These are phyloP conservation scores for Turnera subulata DNA, from an alignment of 345 rosid species.

Conservation along the genomic window DNA sequence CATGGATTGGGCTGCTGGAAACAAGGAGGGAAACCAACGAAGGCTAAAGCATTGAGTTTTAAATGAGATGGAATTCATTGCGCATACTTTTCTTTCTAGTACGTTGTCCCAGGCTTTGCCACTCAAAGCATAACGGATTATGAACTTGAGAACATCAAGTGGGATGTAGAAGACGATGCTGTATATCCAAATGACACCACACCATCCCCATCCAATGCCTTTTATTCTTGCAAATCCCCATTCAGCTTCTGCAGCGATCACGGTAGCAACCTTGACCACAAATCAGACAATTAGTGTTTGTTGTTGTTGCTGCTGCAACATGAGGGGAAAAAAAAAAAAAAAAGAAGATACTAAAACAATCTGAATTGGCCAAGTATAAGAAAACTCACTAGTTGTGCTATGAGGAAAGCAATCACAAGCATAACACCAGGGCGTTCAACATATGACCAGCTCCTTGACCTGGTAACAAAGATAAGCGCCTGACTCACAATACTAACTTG, in stretches of 20 bases:
- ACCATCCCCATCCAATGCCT: constrained; percentile 96
- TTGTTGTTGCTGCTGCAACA: no score
- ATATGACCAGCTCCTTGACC: constrained; percentile 89
- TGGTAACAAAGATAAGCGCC: constrained; percentile 93
- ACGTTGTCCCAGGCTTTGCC: constrained; percentile 86
- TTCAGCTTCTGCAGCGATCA: constrained; percentile 73
- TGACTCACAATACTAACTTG: constrained; percentile 96
- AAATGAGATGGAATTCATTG: no score
- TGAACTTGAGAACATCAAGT: constrained; percentile 70
- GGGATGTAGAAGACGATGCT: constrained; percentile 73
- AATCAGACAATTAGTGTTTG: background rate
- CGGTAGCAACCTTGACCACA: constrained; percentile 56
- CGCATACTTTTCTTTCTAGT: constrained; percentile 68
- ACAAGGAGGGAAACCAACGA: no score
- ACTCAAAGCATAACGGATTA: constrained; percentile 54
- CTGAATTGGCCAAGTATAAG: background rate
- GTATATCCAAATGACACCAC: constrained; percentile 87
- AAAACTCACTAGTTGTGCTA: constrained; percentile 70
- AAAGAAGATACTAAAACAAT: background rate
- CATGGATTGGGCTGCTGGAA: no score
- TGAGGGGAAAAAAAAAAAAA: background rate
- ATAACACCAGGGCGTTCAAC: constrained; percentile 81
- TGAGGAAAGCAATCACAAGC: constrained; percentile 55
- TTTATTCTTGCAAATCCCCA: constrained; percentile 63
- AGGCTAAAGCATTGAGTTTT: no score